Conservation (phyloP, 345 rosid genomes). For the Nasturtium officinale region DNA sequence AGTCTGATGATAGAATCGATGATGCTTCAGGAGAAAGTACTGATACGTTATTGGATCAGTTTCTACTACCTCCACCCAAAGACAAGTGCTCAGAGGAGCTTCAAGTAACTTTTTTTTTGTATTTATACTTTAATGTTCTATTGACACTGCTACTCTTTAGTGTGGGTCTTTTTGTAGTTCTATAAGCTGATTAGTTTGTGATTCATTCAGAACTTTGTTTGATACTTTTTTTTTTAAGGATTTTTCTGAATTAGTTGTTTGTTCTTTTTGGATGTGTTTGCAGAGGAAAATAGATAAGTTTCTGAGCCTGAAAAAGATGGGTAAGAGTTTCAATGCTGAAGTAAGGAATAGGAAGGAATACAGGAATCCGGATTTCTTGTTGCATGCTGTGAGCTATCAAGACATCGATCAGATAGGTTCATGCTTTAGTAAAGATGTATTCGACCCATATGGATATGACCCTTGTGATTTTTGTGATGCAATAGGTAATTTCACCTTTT, state of each 20-base stretch:
- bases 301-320: constrained; percentile 71
- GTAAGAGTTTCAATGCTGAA: constrained; percentile 94
- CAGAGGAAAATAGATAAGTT: constrained; percentile 85
- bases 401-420: constrained; percentile 92
- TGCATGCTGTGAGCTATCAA: constrained; percentile 92
- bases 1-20: constrained; percentile 47
- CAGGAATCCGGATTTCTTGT: constrained; percentile 88
- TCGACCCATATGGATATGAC: constrained; percentile 92
- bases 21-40: constrained; percentile 47
- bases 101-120: constrained; percentile 59
- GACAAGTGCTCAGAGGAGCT: constrained; percentile 77
- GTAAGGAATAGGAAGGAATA: constrained; percentile 94
- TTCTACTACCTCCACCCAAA: constrained; percentile 67
- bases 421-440: constrained; percentile 90
- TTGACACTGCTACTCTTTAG: too few species aligned
- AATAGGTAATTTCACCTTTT: constrained; percentile 59
- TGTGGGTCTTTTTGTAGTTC: background rate
- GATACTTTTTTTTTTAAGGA: background rate
- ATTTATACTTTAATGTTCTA: too few species aligned
- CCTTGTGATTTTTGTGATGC: constrained; percentile 76
- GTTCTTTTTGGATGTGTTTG: constrained; percentile 33
- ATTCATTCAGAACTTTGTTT: constrained; percentile 1
- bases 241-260: background rate
- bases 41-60: constrained; percentile 65
- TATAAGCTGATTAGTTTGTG: constrained; percentile 1